Evolutionary conservation across 176 grass and related monocot species (phyloP), one percentile per base, ranked within the genome.

Genomic region (Chrysopogon serrulatus): DNA sequence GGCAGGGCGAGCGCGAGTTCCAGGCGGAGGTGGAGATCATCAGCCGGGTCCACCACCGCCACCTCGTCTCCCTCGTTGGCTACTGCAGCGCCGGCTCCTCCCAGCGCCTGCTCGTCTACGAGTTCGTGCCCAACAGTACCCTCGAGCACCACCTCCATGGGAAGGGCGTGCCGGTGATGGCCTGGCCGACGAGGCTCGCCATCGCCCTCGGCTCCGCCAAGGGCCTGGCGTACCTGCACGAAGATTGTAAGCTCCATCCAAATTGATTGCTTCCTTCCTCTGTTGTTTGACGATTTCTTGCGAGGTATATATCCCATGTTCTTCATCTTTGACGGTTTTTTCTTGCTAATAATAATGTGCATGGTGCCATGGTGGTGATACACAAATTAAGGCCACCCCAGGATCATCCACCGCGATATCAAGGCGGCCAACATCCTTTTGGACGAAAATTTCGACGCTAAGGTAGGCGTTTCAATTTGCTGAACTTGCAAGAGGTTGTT

Each of bases 1-100:
- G 96, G 66, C 96, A 96, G 76, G 93, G 96, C 13, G 96, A 98
- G 91, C 92, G 93, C 68, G 96, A 99, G 90, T 99, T 99, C 89
- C 96, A 99, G 80, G 91, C 96, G 2, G 96, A 99, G 89, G 96
- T 99, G 6, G 96, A 99, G 62, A 99, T 99, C 85, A 99, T 99
- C 86, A 99, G 96, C 84, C 85, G 96, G 40, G 96, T 99, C 59
- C 96, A 99, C 83, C 96, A 99, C 67, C 87, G 96, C 15, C 91
- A 99, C 86, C 91, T 99, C 78, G 96, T 99, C 54, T 91, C 96
- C 37, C 96, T 99, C 42, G 96, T 99, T 21, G 96, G 96, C 0
- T 99, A 96, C 89, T 99, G 96, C 81, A 92, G 92, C 39, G 81
- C 96, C 35, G 93, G 93, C 4, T 11, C 68, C 19, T 64, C 73